A percentile compares a stretch with the other conserved stretches of the same genome.
Conservation (phyloP, 2,329 filamentous ascomycete species). For the Laburnicola sp. region DNA sequence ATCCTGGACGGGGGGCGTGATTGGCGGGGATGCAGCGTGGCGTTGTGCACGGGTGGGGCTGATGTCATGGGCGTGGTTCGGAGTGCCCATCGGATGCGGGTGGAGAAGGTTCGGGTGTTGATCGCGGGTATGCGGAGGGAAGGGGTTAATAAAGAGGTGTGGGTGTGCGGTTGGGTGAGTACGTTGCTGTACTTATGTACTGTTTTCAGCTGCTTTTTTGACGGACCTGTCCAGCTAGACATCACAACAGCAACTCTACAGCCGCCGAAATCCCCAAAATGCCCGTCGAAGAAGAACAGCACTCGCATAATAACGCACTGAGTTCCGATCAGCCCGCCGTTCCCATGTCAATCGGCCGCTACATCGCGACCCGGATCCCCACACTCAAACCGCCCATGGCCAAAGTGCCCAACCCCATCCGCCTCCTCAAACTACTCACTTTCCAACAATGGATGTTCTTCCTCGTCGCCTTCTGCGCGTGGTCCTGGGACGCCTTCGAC, state of each 20-base stretch:
- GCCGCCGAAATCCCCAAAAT: constrained; percentile 12
- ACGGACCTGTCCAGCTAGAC: neutral
- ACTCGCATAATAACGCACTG: constrained; percentile 20
- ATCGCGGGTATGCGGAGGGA: neutral
- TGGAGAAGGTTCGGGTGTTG: neutral
- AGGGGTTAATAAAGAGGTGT: neutral
- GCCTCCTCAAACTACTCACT: constrained; percentile 55
- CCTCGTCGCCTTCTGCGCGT: constrained; percentile 52
- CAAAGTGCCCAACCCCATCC: constrained; percentile 58
- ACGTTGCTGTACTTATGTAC: too few relatives aligned
- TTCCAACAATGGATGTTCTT: constrained; percentile 64
- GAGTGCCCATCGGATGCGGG: neutral
- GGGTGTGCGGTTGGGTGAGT: neutral
- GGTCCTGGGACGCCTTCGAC: constrained; percentile 58
- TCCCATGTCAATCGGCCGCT: constrained; percentile 46
- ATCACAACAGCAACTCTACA: neutral
- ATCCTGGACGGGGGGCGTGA: neutral
- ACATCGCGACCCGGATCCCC: constrained; percentile 57
- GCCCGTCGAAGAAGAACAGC: constrained; percentile 24
- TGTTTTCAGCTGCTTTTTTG: neutral
- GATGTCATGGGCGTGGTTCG: neutral
- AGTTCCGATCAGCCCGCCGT: constrained; percentile 10
- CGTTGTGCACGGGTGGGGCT: constrained; percentile 9
- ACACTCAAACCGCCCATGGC: constrained; percentile 61
- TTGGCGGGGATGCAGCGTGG: constrained; percentile 8